phyloP scores from a whole-genome alignment of 768 basidiomycete species.

The Tulasnella calospora region DNA sequence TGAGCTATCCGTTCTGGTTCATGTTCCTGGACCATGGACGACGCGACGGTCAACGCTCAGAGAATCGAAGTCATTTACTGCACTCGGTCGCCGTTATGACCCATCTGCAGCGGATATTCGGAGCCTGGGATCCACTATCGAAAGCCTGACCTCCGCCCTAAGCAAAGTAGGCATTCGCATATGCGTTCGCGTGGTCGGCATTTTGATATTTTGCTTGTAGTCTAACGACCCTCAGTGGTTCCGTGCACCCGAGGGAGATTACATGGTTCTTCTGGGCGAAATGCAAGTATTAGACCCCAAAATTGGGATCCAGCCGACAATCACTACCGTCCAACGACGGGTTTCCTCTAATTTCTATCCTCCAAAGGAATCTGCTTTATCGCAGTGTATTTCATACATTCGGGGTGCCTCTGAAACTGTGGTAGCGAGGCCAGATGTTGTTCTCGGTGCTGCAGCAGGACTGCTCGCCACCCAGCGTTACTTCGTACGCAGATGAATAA shows the following conservation, averaged over 20 bases:
- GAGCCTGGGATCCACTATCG: neutral
- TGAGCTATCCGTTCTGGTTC: neutral
- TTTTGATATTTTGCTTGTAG: neutral
- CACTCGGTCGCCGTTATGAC: neutral
- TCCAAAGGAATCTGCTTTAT: neutral
- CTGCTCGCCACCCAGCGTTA: neutral
- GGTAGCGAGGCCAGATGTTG: neutral
- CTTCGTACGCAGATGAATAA: neutral
- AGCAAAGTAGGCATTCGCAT: neutral
- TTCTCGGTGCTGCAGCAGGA: neutral
- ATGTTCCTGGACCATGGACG: neutral
- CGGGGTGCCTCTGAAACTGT: neutral
- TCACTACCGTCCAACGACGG: neutral
- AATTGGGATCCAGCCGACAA: neutral
- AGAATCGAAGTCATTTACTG: neutral
- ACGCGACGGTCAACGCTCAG: neutral
- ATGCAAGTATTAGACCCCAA: neutral
- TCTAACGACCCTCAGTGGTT: neutral
- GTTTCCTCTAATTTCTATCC: neutral
- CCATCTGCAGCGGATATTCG: neutral
- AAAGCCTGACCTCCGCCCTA: neutral
- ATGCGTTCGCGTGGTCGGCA: neutral
- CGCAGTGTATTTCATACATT: neutral
- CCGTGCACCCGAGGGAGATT: neutral
- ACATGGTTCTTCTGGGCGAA: neutral